These are phyloP conservation scores for Eucalyptus cloeziana DNA, from an alignment of 345 rosid species.

Conservation along the genomic window DNA sequence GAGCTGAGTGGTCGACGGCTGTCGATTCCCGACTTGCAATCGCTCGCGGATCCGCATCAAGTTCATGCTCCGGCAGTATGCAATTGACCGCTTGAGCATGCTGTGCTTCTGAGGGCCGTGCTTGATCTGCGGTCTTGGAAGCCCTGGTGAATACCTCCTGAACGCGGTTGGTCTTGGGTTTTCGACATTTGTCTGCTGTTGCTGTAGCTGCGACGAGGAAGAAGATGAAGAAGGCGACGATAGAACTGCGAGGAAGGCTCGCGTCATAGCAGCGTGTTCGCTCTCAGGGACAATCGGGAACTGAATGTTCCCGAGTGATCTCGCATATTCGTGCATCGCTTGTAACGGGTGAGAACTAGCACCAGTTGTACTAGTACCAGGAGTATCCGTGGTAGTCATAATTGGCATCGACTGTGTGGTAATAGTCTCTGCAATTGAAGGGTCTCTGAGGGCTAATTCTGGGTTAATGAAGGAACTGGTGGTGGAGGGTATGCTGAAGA, in stretches of 20 bases:
- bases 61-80: conserved; percentile 27
- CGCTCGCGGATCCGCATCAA: conserved; percentile 17
- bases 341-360: conserved; percentile 11
- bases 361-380: neutral
- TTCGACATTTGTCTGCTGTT: neutral
- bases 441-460: neutral
- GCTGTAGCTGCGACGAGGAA: conserved; percentile 9
- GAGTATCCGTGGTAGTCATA: neutral
- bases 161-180: conserved; percentile 20
- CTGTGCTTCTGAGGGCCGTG: conserved; percentile 8
- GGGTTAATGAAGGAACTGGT: neutral
- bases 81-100: conserved; percentile 39
- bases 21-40: conserved; percentile 6
- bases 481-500: conserved; percentile 24
- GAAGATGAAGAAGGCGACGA: conserved; percentile 42
- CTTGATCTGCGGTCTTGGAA: neutral
- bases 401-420: neutral
- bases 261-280: conserved; percentile 43
- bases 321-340: conserved; percentile 16
- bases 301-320: neutral
- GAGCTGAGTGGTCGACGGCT: conserved; percentile 34
- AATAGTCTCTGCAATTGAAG: neutral
- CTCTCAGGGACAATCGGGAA: conserved; percentile 18
- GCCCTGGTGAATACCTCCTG: conserved; percentile 15
- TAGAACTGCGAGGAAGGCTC: conserved; percentile 63